phyloP scores from a whole-genome alignment of 2,329 filamentous ascomycete genomes.

The Ophiostoma ulmi region DNA sequence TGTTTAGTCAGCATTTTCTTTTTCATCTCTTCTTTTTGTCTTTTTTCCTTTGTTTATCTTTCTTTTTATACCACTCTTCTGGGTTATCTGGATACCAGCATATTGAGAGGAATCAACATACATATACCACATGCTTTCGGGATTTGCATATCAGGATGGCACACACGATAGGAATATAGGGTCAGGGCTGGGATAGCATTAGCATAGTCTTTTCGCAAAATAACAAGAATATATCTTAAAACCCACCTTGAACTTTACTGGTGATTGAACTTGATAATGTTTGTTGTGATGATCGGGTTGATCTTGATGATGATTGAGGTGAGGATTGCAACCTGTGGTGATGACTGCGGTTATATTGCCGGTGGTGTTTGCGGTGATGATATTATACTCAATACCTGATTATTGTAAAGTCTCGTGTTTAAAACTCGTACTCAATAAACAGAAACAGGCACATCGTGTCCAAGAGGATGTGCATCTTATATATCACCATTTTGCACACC shows the following conservation, averaged over 20 bases:
- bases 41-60: neutral
- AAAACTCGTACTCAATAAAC: too few relatives aligned
- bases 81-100: conserved; percentile 1
- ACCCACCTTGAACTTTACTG: neutral
- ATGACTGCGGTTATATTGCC: too few relatives aligned
- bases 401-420: too few relatives aligned
- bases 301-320: neutral
- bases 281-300: too few relatives aligned
- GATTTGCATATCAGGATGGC: neutral
- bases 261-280: neutral
- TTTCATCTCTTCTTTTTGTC: neutral
- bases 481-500: neutral
- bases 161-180: neutral
- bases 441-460: neutral
- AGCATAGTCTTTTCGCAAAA: neutral
- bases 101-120: neutral
- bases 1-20: neutral
- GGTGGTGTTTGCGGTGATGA: neutral
- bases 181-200: neutral
- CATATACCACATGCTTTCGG: conserved; percentile 3
- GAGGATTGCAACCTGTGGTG: too few relatives aligned
- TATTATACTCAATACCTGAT: neutral
- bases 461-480: neutral
- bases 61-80: neutral
- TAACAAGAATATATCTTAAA: neutral